Conservation (phyloP, 805 yeast genomes). For the Saturnispora besseyi region DNA sequence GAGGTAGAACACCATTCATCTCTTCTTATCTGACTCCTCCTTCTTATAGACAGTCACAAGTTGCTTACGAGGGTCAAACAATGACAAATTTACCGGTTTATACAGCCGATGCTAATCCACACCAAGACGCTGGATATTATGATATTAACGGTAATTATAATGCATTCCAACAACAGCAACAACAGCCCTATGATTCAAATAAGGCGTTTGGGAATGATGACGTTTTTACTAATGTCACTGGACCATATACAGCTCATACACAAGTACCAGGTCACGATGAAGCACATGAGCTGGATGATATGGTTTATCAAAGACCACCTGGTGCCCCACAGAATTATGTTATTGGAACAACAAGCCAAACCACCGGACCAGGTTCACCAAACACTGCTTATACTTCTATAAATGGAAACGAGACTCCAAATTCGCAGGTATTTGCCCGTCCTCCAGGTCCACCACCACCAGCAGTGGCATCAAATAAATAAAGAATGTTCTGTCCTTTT, state of each 20-base stretch:
- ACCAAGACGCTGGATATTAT: constrained; percentile 67
- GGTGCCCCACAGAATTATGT: constrained; percentile 1
- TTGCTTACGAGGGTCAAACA: constrained; percentile 30
- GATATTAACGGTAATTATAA: constrained; percentile 50
- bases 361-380: neutral
- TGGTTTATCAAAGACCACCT: constrained; percentile 4
- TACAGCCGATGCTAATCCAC: constrained; percentile 54
- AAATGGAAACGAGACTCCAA: neutral
- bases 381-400: neutral
- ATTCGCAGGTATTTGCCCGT: neutral
- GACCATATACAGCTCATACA: neutral
- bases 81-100: constrained; percentile 49
- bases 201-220: neutral
- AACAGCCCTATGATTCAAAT: neutral
- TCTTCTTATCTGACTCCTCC: constrained; percentile 54
- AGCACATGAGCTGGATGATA: neutral
- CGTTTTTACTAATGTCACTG: no score
- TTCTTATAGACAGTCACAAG: constrained; percentile 57
- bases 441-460: neutral
- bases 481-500: neutral
- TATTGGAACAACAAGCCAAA: neutral
- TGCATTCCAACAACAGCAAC: constrained; percentile 13
- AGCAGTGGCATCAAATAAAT: neutral
- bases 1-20: constrained; percentile 58
- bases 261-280: neutral